A percentile compares a stretch with the other conserved stretches of the same genome.
Conservation (phyloP, 768 basidiomycete genomes). For the Cubamyces sp. region DNA sequence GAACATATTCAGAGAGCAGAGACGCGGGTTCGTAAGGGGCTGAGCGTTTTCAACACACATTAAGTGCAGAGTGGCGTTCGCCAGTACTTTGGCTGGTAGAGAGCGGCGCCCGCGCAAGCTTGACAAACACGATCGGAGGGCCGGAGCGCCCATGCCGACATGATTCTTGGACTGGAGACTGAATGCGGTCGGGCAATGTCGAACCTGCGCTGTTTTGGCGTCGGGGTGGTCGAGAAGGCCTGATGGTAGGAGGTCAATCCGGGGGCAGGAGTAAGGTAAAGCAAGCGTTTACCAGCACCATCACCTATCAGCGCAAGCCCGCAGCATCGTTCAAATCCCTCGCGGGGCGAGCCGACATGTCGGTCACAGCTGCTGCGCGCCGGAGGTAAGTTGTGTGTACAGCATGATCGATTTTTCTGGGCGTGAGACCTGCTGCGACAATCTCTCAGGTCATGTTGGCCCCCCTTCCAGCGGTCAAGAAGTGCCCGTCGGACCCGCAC, state of each 20-base stretch:
- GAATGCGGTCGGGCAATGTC: no score
- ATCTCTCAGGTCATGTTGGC: background rate
- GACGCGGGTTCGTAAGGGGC: background rate
- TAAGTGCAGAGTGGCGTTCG: background rate
- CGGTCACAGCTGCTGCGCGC: no score
- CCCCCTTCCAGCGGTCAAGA: background rate
- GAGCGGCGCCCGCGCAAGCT: no score
- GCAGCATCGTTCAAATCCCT: no score
- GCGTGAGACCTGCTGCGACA: background rate
- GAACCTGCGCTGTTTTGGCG: background rate
- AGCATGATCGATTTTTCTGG: no score
- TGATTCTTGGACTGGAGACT: no score
- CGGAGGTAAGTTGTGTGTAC: no score
- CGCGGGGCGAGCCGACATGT: no score
- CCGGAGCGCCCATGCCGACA: background rate
- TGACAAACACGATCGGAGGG: background rate
- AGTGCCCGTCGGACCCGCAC: background rate
- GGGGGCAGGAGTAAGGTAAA: background rate
- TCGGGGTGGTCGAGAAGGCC: background rate
- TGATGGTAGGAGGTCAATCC: background rate
- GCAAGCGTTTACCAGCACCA: background rate
- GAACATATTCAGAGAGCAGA: background rate
- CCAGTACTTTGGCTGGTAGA: no score
- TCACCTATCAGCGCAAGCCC: no score
- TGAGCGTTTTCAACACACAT: background rate